Base-by-base conservation (phyloP, 768 basidiomycete genomes). In the Melanogaster broomeanus region DNA sequence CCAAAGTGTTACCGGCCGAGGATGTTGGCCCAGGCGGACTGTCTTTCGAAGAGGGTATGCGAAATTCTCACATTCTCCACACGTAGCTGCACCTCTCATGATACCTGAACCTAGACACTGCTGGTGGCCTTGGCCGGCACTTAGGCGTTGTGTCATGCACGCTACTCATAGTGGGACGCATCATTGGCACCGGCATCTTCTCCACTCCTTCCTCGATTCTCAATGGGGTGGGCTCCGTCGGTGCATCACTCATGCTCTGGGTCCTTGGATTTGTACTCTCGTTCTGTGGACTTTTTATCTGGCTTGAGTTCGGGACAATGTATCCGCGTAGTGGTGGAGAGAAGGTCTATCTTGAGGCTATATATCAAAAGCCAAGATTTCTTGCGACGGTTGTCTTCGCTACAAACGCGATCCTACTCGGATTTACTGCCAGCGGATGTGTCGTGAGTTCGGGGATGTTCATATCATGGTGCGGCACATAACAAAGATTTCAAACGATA, bases 141-240 rank as follows among this genome's bases (percentile, higher is more conserved):
- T 68, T 82, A 0, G 81, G 82, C 10, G 74, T 83, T 2, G 77
- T 78, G 51, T 79, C 75, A 39, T 83, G 81, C 53, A 83, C 81
- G 0, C 73, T 83, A 56, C 69, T 82, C 18, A 82, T 81, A 31
- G 75, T 82, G 24, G 82, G 82, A 0, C 73, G 75, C 22, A 81
- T 84, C 51, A 82, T 83, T 55, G 82, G 83, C 0, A 84, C 82
- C 0, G 83, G 82, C n/a, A 84, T 85, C 52, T 84, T 84, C 67
- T 81, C 81, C 1, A 83, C 82, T 0, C 83, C 83, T 0, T 82
- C 81, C 0, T 79, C 78, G 1, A 84, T 85, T 58, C 73, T 85
- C 27, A 71, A 65, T 0, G 78, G 80, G 0, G 83, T 84, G 0
- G 78, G 77, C 12, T 82, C 81, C 6, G 68, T 84, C 16, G 83